These are phyloP conservation scores for Polyporus tsugae DNA, from an alignment of 1,284 basidiomycete genomes.

Conservation along the genomic window DNA sequence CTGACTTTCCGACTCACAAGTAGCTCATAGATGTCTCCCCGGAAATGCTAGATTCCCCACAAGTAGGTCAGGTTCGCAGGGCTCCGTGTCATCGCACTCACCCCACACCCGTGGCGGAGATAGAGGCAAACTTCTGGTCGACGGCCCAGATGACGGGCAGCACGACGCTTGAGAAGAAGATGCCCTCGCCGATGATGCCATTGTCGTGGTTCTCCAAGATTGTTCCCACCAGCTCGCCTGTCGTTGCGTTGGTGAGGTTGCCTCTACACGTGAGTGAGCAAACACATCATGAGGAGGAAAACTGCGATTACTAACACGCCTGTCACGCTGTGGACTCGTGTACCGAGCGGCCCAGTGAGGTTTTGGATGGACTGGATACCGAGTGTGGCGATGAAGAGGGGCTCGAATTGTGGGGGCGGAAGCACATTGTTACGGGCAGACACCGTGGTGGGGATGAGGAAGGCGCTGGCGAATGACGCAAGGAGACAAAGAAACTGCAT, in stretches of 20 bases:
- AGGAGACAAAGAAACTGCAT: not conserved
- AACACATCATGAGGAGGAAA: not conserved
- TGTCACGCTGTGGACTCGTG: slow-evolving; percentile 3
- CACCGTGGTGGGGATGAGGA: not conserved
- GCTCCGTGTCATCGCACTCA: not conserved
- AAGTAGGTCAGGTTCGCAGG: not conserved
- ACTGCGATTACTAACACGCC: not conserved
- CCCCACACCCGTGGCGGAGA: slow-evolving; percentile 3
- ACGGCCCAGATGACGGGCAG: slow-evolving; percentile 6
- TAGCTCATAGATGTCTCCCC: slow-evolving; percentile 3
- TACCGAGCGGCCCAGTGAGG: slow-evolving; percentile 1
- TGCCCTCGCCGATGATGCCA: not conserved
- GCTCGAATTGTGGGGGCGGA: not conserved
- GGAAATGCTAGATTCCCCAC: not conserved
- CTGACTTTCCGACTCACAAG: not conserved
- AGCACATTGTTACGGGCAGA: not conserved
- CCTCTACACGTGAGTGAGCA: not conserved
- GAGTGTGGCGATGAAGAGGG: not conserved
- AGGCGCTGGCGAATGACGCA: not conserved
- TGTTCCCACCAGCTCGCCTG: slow-evolving; percentile 2
- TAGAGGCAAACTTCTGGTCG: slow-evolving; percentile 1
- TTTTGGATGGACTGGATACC: not conserved
- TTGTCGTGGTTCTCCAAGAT: slow-evolving; percentile 7
- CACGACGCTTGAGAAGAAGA: slow-evolving; percentile 3
- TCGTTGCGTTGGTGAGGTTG: slow-evolving; percentile 2